Evolutionary conservation across 2,329 filamentous ascomycete genomes (phyloP).

Genomic region (Neofusicoccum cordaticola): DNA sequence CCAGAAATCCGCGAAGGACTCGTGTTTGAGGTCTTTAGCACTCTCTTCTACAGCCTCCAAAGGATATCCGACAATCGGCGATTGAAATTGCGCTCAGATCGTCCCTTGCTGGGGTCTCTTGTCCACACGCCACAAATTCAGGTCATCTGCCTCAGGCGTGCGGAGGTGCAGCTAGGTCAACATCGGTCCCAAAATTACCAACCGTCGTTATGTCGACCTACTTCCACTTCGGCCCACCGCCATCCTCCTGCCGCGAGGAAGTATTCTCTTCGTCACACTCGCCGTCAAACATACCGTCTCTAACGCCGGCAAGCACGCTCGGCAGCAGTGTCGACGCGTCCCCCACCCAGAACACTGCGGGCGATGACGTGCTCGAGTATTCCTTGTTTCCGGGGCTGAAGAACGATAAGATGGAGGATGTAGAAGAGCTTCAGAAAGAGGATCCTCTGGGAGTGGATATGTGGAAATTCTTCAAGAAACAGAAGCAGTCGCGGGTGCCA

Average conservation of each 20-base stretch:
- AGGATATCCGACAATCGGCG: too few relatives aligned
- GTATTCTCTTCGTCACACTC: slow-evolving; percentile 26
- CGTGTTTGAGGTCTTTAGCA: too few relatives aligned
- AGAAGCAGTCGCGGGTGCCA: slow-evolving; percentile 83
- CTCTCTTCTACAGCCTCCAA: too few relatives aligned
- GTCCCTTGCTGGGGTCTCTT: too few relatives aligned
- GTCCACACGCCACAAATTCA: too few relatives aligned
- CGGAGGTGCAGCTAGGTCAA: too few relatives aligned
- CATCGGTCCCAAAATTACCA: not conserved
- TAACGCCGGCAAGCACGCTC: slow-evolving; percentile 43
- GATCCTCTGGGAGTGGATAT: slow-evolving; percentile 89
- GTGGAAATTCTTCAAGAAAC: slow-evolving; percentile 91
- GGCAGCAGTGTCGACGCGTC: slow-evolving; percentile 52
- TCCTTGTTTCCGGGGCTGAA: slow-evolving; percentile 28
- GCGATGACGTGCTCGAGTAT: slow-evolving; percentile 44
- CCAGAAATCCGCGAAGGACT: too few relatives aligned
- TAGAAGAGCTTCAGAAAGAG: slow-evolving; percentile 82
- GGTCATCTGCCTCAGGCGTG: too few relatives aligned
- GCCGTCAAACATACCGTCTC: slow-evolving; percentile 43
- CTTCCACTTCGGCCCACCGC: slow-evolving; percentile 24
- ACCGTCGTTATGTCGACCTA: not conserved
- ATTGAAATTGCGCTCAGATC: too few relatives aligned
- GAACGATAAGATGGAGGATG: slow-evolving; percentile 49
- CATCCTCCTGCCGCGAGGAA: not conserved
- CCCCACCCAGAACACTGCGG: slow-evolving; percentile 42